Evolutionary conservation across 1,284 basidiomycete genomes (phyloP), one percentile per base, ranked within the genome.

Genomic region (Cutaneotrichosporon spelunceum): DNA sequence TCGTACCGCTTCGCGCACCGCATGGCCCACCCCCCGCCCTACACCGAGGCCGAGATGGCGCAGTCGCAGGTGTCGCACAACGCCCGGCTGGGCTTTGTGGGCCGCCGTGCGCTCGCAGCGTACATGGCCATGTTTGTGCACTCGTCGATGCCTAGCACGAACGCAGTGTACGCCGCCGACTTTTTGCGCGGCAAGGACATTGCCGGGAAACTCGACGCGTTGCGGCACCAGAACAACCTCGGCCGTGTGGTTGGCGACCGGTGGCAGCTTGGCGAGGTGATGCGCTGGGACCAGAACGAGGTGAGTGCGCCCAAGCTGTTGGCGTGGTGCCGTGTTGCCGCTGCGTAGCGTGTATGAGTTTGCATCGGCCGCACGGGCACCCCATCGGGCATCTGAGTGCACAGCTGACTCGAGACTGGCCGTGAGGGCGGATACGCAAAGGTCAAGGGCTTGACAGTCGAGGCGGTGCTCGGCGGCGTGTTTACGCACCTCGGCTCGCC

Each of bases 91-190:
- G 66, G 67, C 1, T 79, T 79, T 61, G 27, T 79, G 2, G 78
- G 78, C 30, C 68, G 77, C 56, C 66, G 77, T 49, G 77, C 78
- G 10, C 55, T 79, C 21, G 63, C 64, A 27, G 70, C 71, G 3
- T 79, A 78, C 63, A 57, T 72, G 24, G 64, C 74, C 26, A 68
- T 79, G 66, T 79, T 79, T 57, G 56, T 78, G 13, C 78, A 79
- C 60, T 66, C 69, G 33, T 61, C 69, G 16, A 54, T 70, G 27
- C 53, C 57, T 9, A 45, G 36, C 21, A 24, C 53, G 8, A 56
- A 39, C 27, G 42, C 34, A 13, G 53, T 59, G 27, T 42, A 33
- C 48, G 34, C 26, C 5, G 44, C 53, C 39, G 61, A 62, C 53
- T 56, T 62, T 29, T 39, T 63, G 11, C 44, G 54, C 50, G 61